Base-by-base conservation (phyloP, 805 yeast genomes). In the Metschnikowia santaceciliae region DNA sequence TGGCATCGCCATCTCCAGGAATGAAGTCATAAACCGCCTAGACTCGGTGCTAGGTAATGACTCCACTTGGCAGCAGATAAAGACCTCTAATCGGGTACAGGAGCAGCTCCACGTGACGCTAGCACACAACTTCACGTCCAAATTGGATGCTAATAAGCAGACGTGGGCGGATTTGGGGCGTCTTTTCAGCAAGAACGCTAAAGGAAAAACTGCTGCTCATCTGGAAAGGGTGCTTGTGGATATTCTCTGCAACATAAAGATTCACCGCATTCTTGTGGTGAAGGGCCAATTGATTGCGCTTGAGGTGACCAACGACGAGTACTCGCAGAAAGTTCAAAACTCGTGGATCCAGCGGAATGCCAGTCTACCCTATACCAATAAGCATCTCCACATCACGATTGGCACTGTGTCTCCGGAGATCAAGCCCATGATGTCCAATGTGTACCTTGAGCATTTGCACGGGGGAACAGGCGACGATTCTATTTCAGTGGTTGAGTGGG, bases 81-180 rank as follows among this genome's bases (percentile, higher is more conserved):
- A 68, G 33, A 47, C 61, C 1, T 49, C 44, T 0, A 61, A 65
- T 1, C 66, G 82, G 33, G 63, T 84, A 0, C 88, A 82, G 55
- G 46, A 61, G 0, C 73, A 73, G 30, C 83, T 87, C 56, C 96
- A 88, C 61, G 78, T 88, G 2, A 89, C 96, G 0, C 61, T 87
- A 41, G 72, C 80, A 4, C 95, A 87, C 61, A 36, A 43, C 17
- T 58, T 62, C n/a, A 47, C 49, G 34, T 52, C 50, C 13, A 32
- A 55, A n/a, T 20, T n/a, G 15, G 17, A 33, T 10, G 26, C 20
- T 3, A 30, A 46, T 37, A 45, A 37, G 22, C 44, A 38, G 8
- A 45, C 30, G 1, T 51, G 54, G 56, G 48, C 41, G 5, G 52
- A 47, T 5, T 47, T 56, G 45, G 67, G 53, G 34, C 34, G 40